Conservation (phyloP, 2,329 filamentous ascomycete species). For the Alternaria tenuissima region DNA sequence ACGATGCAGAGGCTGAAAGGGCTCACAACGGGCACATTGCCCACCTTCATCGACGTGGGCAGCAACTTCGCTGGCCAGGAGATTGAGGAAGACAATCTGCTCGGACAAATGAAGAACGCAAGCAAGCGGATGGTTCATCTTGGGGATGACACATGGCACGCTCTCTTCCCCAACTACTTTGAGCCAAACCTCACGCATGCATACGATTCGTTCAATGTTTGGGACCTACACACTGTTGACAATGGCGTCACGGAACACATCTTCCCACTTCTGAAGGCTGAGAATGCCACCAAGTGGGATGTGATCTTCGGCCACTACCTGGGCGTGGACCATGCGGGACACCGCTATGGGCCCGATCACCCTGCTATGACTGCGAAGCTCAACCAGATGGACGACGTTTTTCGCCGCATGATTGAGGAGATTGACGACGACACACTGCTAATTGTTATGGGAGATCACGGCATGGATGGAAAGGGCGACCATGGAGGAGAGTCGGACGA, state of each 20-base stretch:
- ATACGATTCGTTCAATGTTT: slow-evolving; percentile 98
- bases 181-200: slow-evolving; percentile 83
- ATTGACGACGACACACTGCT: slow-evolving; percentile 88
- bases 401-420: slow-evolving; percentile 73
- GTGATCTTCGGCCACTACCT: slow-evolving; percentile 93
- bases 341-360: slow-evolving; percentile 94
- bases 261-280: slow-evolving; percentile 76
- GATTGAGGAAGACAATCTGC: slow-evolving; percentile 89
- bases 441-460: slow-evolving; percentile 98
- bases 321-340: slow-evolving; percentile 95
- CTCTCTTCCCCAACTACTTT: slow-evolving; percentile 93
- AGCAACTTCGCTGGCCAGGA: slow-evolving; percentile 95
- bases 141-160: slow-evolving; percentile 97
- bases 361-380: slow-evolving; percentile 90
- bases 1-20: slow-evolving; percentile 94
- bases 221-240: slow-evolving; percentile 96
- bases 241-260: slow-evolving; percentile 93
- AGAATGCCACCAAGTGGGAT: slow-evolving; percentile 80
- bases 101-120: slow-evolving; percentile 69
- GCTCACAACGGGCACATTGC: slow-evolving; percentile 91
- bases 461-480: slow-evolving; percentile 97
- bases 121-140: slow-evolving; percentile 87
- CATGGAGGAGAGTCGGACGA: slow-evolving; percentile 98
- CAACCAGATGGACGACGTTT: slow-evolving; percentile 85
- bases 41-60: slow-evolving; percentile 91